A percentile compares a stretch with the other conserved stretches of the same genome.
Evolutionary conservation across 129 eudicot species (phyloP).

Genomic region (Helichrysum umbraculigerum): DNA sequence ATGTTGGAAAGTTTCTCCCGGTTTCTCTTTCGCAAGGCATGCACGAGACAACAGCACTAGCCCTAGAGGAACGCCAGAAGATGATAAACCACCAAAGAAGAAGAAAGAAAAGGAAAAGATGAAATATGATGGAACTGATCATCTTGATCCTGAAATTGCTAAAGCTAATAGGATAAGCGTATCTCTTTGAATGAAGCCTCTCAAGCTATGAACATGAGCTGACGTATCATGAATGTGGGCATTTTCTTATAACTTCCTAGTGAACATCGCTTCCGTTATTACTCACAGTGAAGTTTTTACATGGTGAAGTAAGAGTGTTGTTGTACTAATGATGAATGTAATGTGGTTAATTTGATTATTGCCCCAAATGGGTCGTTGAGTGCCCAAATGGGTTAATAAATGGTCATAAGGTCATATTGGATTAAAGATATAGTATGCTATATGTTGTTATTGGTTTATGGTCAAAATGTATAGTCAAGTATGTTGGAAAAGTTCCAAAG

Average conservation of each 20-base stretch:
- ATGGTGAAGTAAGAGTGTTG: not conserved
- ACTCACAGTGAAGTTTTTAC: not conserved
- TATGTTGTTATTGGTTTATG: no score
- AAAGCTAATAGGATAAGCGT: constrained; percentile 79
- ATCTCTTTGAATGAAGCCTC: constrained; percentile 70
- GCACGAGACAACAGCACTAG: constrained; percentile 55
- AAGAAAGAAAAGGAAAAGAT: constrained; percentile 72
- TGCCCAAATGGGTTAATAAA: no score
- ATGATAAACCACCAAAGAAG: constrained; percentile 49
- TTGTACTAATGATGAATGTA: no score
- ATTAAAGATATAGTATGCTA: no score
- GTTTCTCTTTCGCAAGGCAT: no score
- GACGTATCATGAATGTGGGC: not conserved
- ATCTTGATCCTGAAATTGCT: constrained; percentile 97
- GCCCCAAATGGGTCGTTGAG: no score
- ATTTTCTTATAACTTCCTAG: not conserved
- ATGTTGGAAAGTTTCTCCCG: no score
- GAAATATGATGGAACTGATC: constrained; percentile 90
- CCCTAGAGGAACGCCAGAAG: constrained; percentile 59
- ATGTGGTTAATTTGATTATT: no score
- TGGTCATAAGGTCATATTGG: no score
- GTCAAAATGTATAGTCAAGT: no score
- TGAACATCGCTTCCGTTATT: not conserved
- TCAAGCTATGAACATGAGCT: constrained; percentile 30
- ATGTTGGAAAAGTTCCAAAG: no score